Percentiles rank a stretch among this genome's conserved stretches.
phyloP scores from a whole-genome alignment of 352 stramenopile genomes.

The Halophytophthora polymorphica region DNA sequence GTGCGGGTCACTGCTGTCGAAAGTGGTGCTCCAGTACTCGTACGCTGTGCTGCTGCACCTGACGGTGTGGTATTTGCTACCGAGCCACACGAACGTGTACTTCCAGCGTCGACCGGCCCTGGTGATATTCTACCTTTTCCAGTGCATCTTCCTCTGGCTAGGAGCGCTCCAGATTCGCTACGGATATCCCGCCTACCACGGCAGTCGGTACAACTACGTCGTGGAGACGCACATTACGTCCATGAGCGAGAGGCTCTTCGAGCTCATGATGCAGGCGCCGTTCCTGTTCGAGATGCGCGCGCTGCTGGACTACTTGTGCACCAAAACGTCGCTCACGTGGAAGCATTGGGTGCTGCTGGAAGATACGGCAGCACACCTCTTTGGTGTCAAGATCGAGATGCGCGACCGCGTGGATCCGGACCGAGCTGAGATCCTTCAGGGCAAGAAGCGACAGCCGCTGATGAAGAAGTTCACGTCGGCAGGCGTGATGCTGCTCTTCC shows the following conservation, averaged over 20 bases:
- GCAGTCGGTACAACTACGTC: slow-evolving; percentile 80
- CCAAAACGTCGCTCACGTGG: slow-evolving; percentile 79
- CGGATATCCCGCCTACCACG: slow-evolving; percentile 78
- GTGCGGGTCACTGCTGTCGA: slow-evolving; percentile 64
- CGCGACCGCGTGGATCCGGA: slow-evolving; percentile 45
- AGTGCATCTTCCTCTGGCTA: slow-evolving; percentile 77
- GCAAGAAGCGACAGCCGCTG: slow-evolving; percentile 74
- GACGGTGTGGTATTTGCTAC: slow-evolving; percentile 75
- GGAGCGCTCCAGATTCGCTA: slow-evolving; percentile 82
- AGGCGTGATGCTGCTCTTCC: slow-evolving; percentile 74
- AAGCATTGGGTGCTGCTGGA: slow-evolving; percentile 81
- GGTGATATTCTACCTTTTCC: slow-evolving; percentile 78
- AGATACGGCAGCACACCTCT: slow-evolving; percentile 79
- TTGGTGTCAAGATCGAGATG: slow-evolving; percentile 79
- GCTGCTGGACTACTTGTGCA: slow-evolving; percentile 85
- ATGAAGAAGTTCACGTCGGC: slow-evolving; percentile 62
- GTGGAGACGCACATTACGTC: slow-evolving; percentile 41
- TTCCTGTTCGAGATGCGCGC: slow-evolving; percentile 89
- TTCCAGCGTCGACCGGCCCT: slow-evolving; percentile 70
- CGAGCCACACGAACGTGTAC: slow-evolving; percentile 71
- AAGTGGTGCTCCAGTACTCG: slow-evolving; percentile 75
- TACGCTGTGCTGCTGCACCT: slow-evolving; percentile 72
- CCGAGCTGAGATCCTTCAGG: slow-evolving; percentile 69
- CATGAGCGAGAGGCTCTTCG: slow-evolving; percentile 61
- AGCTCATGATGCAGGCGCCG: slow-evolving; percentile 72